phyloP scores from a whole-genome alignment of 768 basidiomycete species.

The Gelatoporia subvermispora region DNA sequence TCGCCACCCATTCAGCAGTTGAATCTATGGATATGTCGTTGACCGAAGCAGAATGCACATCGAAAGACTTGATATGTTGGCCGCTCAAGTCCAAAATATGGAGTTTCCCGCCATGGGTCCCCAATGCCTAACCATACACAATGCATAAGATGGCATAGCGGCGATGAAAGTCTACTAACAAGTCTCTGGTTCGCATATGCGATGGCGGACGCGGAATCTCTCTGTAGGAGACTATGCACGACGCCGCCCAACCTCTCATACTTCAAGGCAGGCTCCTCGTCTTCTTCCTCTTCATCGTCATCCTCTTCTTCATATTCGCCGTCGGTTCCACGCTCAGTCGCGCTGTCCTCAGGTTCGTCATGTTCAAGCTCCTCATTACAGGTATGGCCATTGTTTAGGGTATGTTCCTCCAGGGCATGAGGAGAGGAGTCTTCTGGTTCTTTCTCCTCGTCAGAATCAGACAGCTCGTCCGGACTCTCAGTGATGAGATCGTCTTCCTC shows the following conservation, averaged over 20 bases:
- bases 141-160: not conserved
- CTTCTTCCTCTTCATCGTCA: constrained; percentile 66
- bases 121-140: constrained; percentile 59
- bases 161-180: constrained; percentile 35
- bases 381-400: not conserved
- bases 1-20: constrained; percentile 85
- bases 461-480: constrained; percentile 14
- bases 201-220: constrained; percentile 85
- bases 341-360: constrained; percentile 16
- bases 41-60: constrained; percentile 85
- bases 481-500: not conserved
- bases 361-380: not conserved
- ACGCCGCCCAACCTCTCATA: constrained; percentile 78
- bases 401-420: not conserved
- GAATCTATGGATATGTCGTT: constrained; percentile 81
- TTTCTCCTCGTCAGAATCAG: constrained; percentile 5
- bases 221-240: constrained; percentile 73
- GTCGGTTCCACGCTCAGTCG: constrained; percentile 16
- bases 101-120: constrained; percentile 90
- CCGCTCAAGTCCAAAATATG: constrained; percentile 80
- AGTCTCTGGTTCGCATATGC: constrained; percentile 68
- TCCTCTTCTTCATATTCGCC: constrained; percentile 49
- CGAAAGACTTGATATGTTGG: constrained; percentile 80
- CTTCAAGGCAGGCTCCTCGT: constrained; percentile 89
- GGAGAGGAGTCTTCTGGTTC: not conserved